phyloP scores from a whole-genome alignment of 371 early-diverging fungal species.

The Phascolomyces articulosus region DNA sequence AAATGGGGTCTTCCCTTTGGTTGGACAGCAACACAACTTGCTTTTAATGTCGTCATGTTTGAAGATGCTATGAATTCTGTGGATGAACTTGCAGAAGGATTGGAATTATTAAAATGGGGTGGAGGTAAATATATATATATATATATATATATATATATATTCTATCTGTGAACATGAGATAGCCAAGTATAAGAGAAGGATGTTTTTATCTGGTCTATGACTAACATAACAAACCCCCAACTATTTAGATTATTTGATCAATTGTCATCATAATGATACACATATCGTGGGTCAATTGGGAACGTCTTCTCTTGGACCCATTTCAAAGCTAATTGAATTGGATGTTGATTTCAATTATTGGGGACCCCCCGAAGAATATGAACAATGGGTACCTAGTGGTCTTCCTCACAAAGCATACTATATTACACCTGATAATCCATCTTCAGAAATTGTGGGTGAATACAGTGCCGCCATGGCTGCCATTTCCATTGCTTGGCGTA shows the following conservation, averaged over 20 bases:
- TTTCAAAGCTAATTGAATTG: slow-evolving; percentile 44
- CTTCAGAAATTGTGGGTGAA: slow-evolving; percentile 59
- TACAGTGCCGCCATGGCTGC: slow-evolving; percentile 57
- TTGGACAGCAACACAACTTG: slow-evolving; percentile 55
- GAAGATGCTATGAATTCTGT: slow-evolving; percentile 54
- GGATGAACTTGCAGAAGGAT: slow-evolving; percentile 55
- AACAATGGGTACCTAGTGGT: slow-evolving; percentile 56
- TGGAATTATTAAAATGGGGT: slow-evolving; percentile 54
- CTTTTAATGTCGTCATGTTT: slow-evolving; percentile 57
- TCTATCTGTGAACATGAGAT: too few species aligned
- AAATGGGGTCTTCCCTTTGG: slow-evolving; percentile 64
- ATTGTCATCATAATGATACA: slow-evolving; percentile 53
- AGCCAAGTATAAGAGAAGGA: too few species aligned
- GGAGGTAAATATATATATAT: too few species aligned
- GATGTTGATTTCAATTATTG: slow-evolving; percentile 65
- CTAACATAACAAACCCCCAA: too few species aligned
- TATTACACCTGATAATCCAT: slow-evolving; percentile 51
- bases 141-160: too few species aligned
- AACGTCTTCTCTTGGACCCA: slow-evolving; percentile 48
- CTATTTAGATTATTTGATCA: slow-evolving; percentile 47
- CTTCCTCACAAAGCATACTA: slow-evolving; percentile 52
- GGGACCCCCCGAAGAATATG: slow-evolving; percentile 65
- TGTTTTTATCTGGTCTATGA: too few species aligned
- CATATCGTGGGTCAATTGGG: slow-evolving; percentile 60
- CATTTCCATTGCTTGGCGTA: slow-evolving; percentile 46